Percentiles rank a stretch among this genome's conserved stretches.
Evolutionary conservation across 75 land plant species (phyloP).

Genomic region (Picea glauca): DNA sequence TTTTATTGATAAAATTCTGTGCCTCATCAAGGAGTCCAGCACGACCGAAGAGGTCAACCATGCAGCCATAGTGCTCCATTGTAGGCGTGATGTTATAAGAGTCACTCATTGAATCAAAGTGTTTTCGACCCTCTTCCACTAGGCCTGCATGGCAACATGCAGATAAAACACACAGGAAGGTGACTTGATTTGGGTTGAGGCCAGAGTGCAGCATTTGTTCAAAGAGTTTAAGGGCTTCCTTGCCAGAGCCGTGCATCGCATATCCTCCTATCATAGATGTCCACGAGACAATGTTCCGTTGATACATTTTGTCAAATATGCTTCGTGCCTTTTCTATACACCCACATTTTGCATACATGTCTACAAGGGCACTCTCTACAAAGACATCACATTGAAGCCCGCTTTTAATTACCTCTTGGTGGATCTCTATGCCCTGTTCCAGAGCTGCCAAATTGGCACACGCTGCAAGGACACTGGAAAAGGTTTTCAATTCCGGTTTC

Average conservation of each 20-base stretch:
- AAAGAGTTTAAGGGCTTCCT: slow-evolving; percentile 39
- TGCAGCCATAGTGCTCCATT: slow-evolving; percentile 45
- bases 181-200: slow-evolving; percentile 33
- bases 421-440: slow-evolving; percentile 27
- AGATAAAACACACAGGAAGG: slow-evolving; percentile 34
- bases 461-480: slow-evolving; percentile 31
- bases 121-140: slow-evolving; percentile 26
- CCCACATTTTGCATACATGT: slow-evolving; percentile 55
- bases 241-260: slow-evolving; percentile 45
- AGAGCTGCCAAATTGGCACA: slow-evolving; percentile 39
- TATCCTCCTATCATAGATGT: slow-evolving; percentile 63
- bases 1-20: slow-evolving; percentile 17
- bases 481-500: slow-evolving; percentile 38
- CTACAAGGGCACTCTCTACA: slow-evolving; percentile 29
- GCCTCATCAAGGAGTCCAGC: slow-evolving; percentile 44
- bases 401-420: slow-evolving; percentile 17
- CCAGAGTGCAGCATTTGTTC: slow-evolving; percentile 37
- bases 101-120: slow-evolving; percentile 27
- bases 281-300: slow-evolving; percentile 42
- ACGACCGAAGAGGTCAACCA: slow-evolving; percentile 40
- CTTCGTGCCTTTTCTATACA: slow-evolving; percentile 29
- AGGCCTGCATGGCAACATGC: slow-evolving; percentile 41
- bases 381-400: slow-evolving; percentile 22
- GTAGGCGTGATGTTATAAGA: slow-evolving; percentile 26
- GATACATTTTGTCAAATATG: slow-evolving; percentile 23